Evolutionary conservation across 441 rosid genomes (phyloP).

Genomic region (Populus hybrid): DNA sequence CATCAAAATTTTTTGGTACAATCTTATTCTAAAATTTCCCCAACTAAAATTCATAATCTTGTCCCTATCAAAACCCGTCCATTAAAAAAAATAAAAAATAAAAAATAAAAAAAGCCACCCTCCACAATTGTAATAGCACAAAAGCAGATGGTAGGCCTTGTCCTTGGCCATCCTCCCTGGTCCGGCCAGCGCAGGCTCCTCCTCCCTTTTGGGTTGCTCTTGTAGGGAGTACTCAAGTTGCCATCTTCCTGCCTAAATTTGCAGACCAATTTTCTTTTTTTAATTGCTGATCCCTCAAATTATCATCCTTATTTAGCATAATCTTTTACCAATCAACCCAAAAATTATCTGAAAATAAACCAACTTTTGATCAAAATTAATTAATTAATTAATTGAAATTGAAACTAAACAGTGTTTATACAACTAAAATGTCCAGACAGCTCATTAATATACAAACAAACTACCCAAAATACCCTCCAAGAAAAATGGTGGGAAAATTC

Average conservation of each 20-base stretch:
- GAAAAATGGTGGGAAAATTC: conserved; percentile 25
- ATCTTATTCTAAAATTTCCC: neutral
- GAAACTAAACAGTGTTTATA: neutral
- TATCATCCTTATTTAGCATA: neutral
- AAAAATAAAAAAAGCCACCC: neutral
- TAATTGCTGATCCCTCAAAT: neutral
- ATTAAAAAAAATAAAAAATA: no score
- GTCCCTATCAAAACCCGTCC: neutral
- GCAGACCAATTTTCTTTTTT: neutral
- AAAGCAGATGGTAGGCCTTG: neutral
- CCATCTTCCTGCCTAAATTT: neutral
- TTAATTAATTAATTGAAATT: no score
- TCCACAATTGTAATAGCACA: neutral
- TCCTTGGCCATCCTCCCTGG: neutral
- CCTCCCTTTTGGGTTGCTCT: neutral
- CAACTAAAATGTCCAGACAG: neutral
- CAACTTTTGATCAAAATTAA: neutral
- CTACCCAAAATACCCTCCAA: conserved; percentile 26
- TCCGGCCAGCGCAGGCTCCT: neutral
- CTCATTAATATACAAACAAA: neutral
- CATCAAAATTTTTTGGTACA: no score
- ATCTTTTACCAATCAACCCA: neutral
- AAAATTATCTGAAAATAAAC: neutral
- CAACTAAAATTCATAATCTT: neutral
- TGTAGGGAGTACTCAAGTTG: neutral